Percentiles rank a stretch among this genome's conserved stretches.
Conservation (phyloP, 441 rosid species). For the Pelargonium myrrhifolium region DNA sequence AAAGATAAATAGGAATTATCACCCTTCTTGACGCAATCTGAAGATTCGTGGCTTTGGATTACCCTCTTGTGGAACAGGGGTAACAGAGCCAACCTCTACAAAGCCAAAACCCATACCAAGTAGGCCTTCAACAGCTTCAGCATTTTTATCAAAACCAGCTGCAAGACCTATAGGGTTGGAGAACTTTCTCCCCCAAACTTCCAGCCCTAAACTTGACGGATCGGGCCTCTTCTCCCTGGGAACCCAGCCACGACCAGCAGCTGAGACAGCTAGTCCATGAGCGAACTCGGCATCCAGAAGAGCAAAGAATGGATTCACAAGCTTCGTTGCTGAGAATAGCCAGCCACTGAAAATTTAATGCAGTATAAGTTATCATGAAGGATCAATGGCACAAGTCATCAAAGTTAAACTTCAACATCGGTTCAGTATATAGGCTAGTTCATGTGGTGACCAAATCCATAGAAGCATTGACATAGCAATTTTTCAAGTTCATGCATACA, state of each 20-base stretch:
- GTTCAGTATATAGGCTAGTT: neutral
- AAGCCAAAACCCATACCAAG: conserved; percentile 91
- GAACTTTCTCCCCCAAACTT: conserved; percentile 95
- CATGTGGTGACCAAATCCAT: neutral
- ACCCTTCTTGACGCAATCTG: conserved; percentile 77
- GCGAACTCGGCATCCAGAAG: conserved; percentile 91
- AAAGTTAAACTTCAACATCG: neutral
- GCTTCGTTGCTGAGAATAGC: conserved; percentile 82
- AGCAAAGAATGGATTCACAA: conserved; percentile 90
- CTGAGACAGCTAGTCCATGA: conserved; percentile 75
- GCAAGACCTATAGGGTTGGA: conserved; percentile 93
- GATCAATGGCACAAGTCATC: conserved; percentile 12
- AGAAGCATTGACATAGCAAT: too few relatives aligned
- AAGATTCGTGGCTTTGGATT: conserved; percentile 93
- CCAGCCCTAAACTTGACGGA: conserved; percentile 60
- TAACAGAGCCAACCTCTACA: conserved; percentile 95
- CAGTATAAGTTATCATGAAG: conserved; percentile 8
- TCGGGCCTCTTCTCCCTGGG: conserved; percentile 92
- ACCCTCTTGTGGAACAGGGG: conserved; percentile 96
- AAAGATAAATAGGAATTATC: conserved; percentile 20
- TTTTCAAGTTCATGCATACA: too few relatives aligned
- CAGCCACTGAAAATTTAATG: conserved; percentile 61
- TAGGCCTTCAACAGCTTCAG: conserved; percentile 89
- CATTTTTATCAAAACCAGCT: conserved; percentile 98
- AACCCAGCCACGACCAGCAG: conserved; percentile 94